These are phyloP conservation scores for Colletotrichum chlorophyti DNA, from an alignment of 2,329 filamentous ascomycete species.

Conservation along the genomic window DNA sequence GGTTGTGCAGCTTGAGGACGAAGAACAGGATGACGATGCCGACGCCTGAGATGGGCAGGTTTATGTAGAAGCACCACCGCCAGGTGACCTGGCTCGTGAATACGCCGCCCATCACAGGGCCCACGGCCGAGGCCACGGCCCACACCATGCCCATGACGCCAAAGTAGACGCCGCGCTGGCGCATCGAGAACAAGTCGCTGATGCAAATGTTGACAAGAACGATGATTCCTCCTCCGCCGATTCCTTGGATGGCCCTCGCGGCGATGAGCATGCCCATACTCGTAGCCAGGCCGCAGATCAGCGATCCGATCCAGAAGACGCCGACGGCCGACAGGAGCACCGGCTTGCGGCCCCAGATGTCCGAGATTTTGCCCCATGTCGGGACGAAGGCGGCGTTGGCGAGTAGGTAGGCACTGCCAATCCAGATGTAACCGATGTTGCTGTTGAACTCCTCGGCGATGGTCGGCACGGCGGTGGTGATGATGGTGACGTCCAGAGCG, in stretches of 20 bases:
- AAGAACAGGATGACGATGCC: conserved; percentile 66
- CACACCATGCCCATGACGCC: conserved; percentile 72
- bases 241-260: conserved; percentile 55
- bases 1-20: conserved; percentile 71
- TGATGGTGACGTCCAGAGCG: conserved; percentile 61
- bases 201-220: conserved; percentile 61
- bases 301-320: conserved; percentile 59
- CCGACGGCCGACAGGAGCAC: conserved; percentile 54
- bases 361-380: conserved; percentile 71
- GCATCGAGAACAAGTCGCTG: conserved; percentile 59
- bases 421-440: conserved; percentile 76
- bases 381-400: conserved; percentile 71
- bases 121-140: conserved; percentile 70
- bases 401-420: conserved; percentile 76
- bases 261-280: conserved; percentile 55
- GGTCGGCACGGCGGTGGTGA: conserved; percentile 67
- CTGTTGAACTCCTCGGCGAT: conserved; percentile 66
- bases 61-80: conserved; percentile 61
- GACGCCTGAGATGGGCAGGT: conserved; percentile 57
- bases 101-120: conserved; percentile 68
- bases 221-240: conserved; percentile 58
- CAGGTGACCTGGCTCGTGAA: conserved; percentile 68
- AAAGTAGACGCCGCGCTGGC: conserved; percentile 57
- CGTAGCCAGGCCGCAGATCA: conserved; percentile 54
- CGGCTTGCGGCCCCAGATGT: conserved; percentile 65